These are phyloP conservation scores for Irpex sp. DNA, from an alignment of 1,284 basidiomycete genomes.

Conservation along the genomic window DNA sequence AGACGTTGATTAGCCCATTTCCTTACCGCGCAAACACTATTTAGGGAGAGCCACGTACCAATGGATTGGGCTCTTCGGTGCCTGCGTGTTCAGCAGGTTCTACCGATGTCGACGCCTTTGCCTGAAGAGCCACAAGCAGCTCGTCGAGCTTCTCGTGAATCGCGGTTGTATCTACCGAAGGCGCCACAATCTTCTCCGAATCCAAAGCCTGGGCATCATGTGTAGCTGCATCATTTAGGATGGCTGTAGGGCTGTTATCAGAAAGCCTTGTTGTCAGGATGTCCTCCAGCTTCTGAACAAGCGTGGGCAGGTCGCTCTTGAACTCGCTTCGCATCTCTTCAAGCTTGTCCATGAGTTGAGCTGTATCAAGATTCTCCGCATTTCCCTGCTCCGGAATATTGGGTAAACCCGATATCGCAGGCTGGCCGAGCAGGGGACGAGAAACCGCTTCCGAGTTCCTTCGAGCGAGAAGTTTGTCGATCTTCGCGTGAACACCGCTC, in stretches of 20 bases:
- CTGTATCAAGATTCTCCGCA: slow-evolving; percentile 1
- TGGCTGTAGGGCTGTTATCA: slow-evolving; percentile 2
- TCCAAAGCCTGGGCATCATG: too few relatives aligned
- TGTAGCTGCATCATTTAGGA: background rate
- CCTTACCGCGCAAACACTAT: background rate
- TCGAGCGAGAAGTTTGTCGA: slow-evolving; percentile 20
- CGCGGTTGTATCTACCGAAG: slow-evolving; percentile 2
- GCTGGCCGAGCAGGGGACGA: background rate
- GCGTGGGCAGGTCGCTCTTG: slow-evolving; percentile 16
- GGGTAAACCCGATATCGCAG: background rate
- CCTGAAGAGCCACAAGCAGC: slow-evolving; percentile 1
- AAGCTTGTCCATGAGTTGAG: slow-evolving; percentile 18
- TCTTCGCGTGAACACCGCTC: slow-evolving; percentile 20
- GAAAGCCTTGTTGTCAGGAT: background rate
- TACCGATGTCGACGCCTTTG: background rate
- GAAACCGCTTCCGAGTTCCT: background rate
- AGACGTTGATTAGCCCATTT: background rate
- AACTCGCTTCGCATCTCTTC: slow-evolving; percentile 20
- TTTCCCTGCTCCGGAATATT: background rate
- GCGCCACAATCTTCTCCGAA: background rate
- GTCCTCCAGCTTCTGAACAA: slow-evolving; percentile 16
- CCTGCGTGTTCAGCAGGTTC: background rate
- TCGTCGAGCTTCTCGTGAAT: slow-evolving; percentile 8
- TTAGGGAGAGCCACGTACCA: background rate
- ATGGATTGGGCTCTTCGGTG: background rate